Evolutionary conservation across 163 green algal species (phyloP), one percentile per base, ranked within the genome.

Genomic region (Volvox carteri): DNA sequence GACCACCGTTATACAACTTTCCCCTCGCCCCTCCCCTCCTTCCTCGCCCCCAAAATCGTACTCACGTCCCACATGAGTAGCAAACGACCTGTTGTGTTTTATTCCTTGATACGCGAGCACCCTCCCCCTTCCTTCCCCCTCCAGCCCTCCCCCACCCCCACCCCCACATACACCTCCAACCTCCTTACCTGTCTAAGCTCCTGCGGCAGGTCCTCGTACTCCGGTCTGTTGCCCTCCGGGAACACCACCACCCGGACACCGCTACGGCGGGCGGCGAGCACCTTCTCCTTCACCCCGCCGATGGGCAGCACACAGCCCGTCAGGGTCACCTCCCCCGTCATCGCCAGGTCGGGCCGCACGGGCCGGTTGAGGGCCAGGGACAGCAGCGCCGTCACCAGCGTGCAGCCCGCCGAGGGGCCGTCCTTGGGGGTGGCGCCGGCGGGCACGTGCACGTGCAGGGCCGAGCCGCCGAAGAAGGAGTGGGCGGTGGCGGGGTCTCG

Each of bases 371-470:
- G 87, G 19, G 98, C 97, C 48, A 99, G 92, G 1, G 93, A 98
- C n/a, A 99, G 92, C 76, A 99, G 96, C 5, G 97, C 94, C 19
- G 97, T 99, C 77, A 98, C 96, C 73, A 99, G 95, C 33, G 97
- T 97, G 91, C 95, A 97, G 62, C 97, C 97, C 0, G 97, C 97
- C 62, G 84, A 95, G 65, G 97, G 97, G 35, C 97, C 97, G 86
- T 99, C 98, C 93, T 99, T 99, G 87, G 98, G 98, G 16, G 96
- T 99, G 44, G 96, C 95, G 23, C 98, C 97, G 18, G 96, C 96
- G 19, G 98, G 98, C 46, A 99, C 97, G 91, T 99, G 98, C 86
- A 99, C 92, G 89, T 99, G 98, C 46, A 99, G 65, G 48, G 93
- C 90, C 44, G 87, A 84, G 48, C 94, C 77, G 3, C 87, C 76